Evolutionary conservation across 495 filamentous ascomycete genomes (phyloP).

Genomic region (Xylaria nigripes): DNA sequence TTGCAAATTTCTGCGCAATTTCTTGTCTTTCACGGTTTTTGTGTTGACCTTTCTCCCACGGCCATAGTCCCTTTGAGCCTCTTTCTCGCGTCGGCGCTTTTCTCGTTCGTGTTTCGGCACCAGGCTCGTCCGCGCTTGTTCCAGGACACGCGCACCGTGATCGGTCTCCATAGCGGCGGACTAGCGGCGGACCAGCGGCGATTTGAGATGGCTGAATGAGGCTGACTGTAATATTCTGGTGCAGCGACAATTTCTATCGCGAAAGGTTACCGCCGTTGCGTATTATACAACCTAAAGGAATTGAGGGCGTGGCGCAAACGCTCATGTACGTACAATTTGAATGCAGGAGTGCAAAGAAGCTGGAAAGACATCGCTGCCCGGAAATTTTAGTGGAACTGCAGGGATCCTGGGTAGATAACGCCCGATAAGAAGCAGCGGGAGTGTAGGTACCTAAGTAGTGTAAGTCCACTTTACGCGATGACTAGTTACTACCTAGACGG

Average conservation of each 20-base stretch:
- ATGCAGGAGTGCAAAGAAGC: background rate
- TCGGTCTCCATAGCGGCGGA: slow-evolving; percentile 13
- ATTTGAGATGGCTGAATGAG: background rate
- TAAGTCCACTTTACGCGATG: no score
- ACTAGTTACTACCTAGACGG: no score
- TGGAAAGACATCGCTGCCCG: slow-evolving; percentile 13
- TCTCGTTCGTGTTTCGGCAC: slow-evolving; percentile 34
- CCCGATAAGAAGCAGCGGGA: background rate
- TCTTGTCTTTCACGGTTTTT: slow-evolving; percentile 66
- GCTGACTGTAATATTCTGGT: background rate
- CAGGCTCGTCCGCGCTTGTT: slow-evolving; percentile 37
- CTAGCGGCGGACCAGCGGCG: slow-evolving; percentile 4
- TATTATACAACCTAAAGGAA: background rate
- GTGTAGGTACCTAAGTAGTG: background rate
- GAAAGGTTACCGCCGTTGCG: background rate
- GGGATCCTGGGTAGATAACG: background rate
- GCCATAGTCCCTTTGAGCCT: slow-evolving; percentile 75
- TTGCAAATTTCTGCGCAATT: slow-evolving; percentile 71
- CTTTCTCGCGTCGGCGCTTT: slow-evolving; percentile 38
- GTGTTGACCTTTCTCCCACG: slow-evolving; percentile 63
- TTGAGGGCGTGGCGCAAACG: slow-evolving; percentile 3
- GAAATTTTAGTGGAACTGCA: slow-evolving; percentile 13
- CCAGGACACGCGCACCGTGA: slow-evolving; percentile 41
- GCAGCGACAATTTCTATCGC: background rate
- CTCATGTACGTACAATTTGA: no score